Evolutionary conservation across 2,329 filamentous ascomycete genomes (phyloP).

Genomic region (Aschersonia sp.): DNA sequence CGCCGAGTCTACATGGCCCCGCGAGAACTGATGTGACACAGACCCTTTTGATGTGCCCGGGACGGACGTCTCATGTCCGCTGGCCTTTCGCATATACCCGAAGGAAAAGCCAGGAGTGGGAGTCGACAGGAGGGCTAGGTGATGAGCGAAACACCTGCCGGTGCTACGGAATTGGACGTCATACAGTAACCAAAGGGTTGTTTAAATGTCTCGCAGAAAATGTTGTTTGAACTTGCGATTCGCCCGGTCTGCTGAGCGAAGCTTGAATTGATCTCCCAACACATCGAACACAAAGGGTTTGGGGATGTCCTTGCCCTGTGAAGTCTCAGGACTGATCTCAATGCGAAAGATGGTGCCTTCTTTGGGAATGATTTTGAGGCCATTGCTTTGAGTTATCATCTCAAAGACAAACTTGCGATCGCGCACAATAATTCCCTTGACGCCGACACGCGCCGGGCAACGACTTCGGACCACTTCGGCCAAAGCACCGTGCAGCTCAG

Average conservation of each 20-base stretch:
- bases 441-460: slow-evolving; percentile 69
- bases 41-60: no score
- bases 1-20: no score
- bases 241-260: slow-evolving; percentile 68
- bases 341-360: slow-evolving; percentile 79
- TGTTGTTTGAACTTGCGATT: slow-evolving; percentile 87
- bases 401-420: slow-evolving; percentile 82
- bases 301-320: slow-evolving; percentile 6
- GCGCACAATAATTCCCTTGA: slow-evolving; percentile 75
- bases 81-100: no score
- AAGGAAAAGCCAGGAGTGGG: no score
- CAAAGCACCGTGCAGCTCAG: slow-evolving; percentile 81
- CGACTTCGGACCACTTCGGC: slow-evolving; percentile 70
- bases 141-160: no score
- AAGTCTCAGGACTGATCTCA: slow-evolving; percentile 36
- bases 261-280: slow-evolving; percentile 75
- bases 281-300: slow-evolving; percentile 61
- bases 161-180: no score
- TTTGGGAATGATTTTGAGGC: slow-evolving; percentile 72
- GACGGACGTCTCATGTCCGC: no score
- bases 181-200: neutral
- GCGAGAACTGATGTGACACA: no score
- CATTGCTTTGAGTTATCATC: slow-evolving; percentile 58
- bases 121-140: no score
- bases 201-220: slow-evolving; percentile 33